A percentile compares a stretch with the other conserved stretches of the same genome.
Evolutionary conservation across 371 early-diverging fungal genomes (phyloP).

Genomic region (Mucor lusitanicus): DNA sequence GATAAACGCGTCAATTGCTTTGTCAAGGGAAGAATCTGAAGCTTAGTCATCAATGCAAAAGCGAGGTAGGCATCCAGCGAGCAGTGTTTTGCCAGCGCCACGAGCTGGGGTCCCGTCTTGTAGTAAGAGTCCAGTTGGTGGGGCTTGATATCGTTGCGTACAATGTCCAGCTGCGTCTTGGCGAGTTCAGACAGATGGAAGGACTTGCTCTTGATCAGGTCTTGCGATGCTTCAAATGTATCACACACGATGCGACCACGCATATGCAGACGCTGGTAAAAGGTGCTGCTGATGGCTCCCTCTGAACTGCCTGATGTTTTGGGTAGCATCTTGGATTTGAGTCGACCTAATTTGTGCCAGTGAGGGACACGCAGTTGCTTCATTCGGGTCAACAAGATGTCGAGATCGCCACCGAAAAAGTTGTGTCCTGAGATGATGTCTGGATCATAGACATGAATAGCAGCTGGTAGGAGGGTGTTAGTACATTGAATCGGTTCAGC

Average conservation of each 20-base stretch:
- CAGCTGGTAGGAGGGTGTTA: slow-evolving; percentile 39
- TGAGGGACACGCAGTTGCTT: slow-evolving; percentile 68
- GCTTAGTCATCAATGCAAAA: slow-evolving; percentile 70
- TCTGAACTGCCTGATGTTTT: slow-evolving; percentile 73
- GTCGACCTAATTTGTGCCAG: slow-evolving; percentile 28
- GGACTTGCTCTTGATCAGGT: slow-evolving; percentile 77
- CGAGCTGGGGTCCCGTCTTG: slow-evolving; percentile 34
- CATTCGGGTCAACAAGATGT: slow-evolving; percentile 93
- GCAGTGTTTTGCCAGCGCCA: slow-evolving; percentile 66
- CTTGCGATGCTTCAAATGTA: slow-evolving; percentile 83
- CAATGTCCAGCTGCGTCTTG: slow-evolving; percentile 63
- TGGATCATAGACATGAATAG: slow-evolving; percentile 79
- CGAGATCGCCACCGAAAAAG: slow-evolving; percentile 90
- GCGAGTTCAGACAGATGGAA: slow-evolving; percentile 79
- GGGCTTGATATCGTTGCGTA: slow-evolving; percentile 75
- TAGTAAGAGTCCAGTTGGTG: slow-evolving; percentile 68
- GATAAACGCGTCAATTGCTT: slow-evolving; percentile 88
- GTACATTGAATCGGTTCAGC: too few species aligned
- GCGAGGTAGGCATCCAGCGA: slow-evolving; percentile 78
- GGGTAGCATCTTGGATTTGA: slow-evolving; percentile 51
- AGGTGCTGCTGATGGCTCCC: slow-evolving; percentile 55
- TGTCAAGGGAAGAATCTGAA: slow-evolving; percentile 88
- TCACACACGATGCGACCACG: slow-evolving; percentile 92
- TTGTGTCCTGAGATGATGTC: slow-evolving; percentile 98
- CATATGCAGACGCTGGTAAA: slow-evolving; percentile 57